Base-by-base conservation (phyloP, 805 yeast species). In the Lachancea cidri region DNA sequence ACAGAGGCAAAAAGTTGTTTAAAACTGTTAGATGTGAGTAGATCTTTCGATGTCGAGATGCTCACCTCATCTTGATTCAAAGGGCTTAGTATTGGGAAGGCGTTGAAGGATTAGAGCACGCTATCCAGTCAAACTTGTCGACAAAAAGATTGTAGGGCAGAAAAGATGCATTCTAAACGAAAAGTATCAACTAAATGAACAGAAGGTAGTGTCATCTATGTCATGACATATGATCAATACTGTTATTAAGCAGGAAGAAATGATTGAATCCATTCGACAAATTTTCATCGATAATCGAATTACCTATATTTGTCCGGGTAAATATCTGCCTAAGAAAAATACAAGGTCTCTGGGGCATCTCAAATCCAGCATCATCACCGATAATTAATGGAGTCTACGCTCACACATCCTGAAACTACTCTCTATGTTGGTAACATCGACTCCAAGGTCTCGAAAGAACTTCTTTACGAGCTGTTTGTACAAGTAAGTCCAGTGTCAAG, bases 341-440 rank as follows among this genome's bases (percentile, higher is more conserved):
- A 7, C 7, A 22, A 11, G 11, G 27, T 11, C 11, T 22, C 7
- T 22, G 27, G 27, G 27, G 27, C 27, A 22, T 22, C 27, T 22
- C 27, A 22, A 11, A 22, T 11, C 11, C 7, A 22, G 11, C 11
- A 22, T 22, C 7, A 22, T 7, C 27, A 22, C 11, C 27, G 7
- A 22, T 22, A 22, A 22, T 11, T 22, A 22, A 79, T 35, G 66
- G 79, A 37, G 6, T 19, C 17, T 29, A 4, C 33, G 6, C 13
- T 16, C 4, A 30, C 44, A 5, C 79, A 81, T 53, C 75, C 73
- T 38, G 79, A 77, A 31, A 76, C 79, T 2, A 74, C 94, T 1
- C 59, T 88, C 1, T 88, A 86, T 57, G 73, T 88, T 13, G 96
- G 97, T 1, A 86, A 88, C 50, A 64, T 93, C 3, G 96, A 86